Base-by-base conservation (phyloP, 768 basidiomycete species). In the Tephrocybe sp. region DNA sequence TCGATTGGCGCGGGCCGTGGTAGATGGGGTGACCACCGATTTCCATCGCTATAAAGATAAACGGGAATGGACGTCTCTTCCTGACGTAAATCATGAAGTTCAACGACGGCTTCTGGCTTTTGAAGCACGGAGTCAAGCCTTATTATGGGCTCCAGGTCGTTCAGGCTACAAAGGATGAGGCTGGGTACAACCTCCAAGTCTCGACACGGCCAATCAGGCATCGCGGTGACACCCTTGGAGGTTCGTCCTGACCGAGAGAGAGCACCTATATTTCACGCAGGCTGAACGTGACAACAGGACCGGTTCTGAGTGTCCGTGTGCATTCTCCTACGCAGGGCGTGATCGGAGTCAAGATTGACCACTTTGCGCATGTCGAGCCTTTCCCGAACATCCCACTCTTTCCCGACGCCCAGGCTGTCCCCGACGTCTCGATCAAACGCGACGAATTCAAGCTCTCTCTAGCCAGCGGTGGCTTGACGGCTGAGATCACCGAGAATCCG, bases 101-200 rank as follows among this genome's bases (percentile, higher is more conserved):
- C 72, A 86, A 80, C 73, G 86, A 88, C 68, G 85, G 86, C 18
- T 83, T 87, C 60, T 88, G 84, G 85, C 74, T 85, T 20, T 66
- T 83, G 57, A 83, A 83, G 58, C 71, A 77, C 54, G 85, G 82
- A 34, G 78, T 84, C 50, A 83, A 80, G 59, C 74, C 83, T 11
- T 75, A 74, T 53, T 83, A 81, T 51, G 85, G 80, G 25, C 70
- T 87, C 37, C 81, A 87, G 58, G 84, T 84, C 32, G 78, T 78
- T 28, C 76, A 81, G 45, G 65, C 73, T 18, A 66, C 68, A 34
- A 64, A 67, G 11, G 75, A 76, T 40, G 68, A 68, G 12, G 69
- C 75, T 26, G 79, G 75, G 0, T 77, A 84, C 56, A 74, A 81
- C 54, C 70, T 85, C 7, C 77, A 81, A 51, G 84, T 88, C 34